Conservation (phyloP, 371 early-diverging fungal genomes). For the Mucor sp. region DNA sequence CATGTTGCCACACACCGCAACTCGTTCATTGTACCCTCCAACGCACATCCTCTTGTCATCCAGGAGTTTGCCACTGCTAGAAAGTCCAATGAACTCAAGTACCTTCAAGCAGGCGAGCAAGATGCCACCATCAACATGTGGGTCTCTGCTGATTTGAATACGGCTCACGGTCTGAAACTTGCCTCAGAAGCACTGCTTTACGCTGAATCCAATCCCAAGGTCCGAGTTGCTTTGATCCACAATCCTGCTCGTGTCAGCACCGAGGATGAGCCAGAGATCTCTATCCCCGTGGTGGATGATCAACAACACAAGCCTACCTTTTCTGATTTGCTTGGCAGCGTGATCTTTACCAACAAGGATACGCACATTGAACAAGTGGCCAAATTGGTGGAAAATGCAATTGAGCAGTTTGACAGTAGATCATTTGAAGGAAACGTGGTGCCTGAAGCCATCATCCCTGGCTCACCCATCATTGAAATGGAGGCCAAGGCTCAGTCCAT, state of each 20-base stretch:
- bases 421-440: neutral
- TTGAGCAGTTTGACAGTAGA: neutral
- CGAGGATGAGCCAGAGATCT: neutral
- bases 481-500: slow-evolving; percentile 12
- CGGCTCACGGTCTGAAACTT: slow-evolving; percentile 48
- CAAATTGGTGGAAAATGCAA: neutral
- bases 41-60: slow-evolving; percentile 55
- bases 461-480: slow-evolving; percentile 38
- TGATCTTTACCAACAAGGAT: slow-evolving; percentile 1
- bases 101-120: slow-evolving; percentile 11
- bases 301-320: neutral
- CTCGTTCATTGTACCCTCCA: slow-evolving; percentile 62
- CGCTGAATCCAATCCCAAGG: slow-evolving; percentile 32
- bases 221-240: slow-evolving; percentile 59
- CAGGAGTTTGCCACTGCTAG: slow-evolving; percentile 14
- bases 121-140: slow-evolving; percentile 41
- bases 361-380: neutral
- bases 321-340: slow-evolving; percentile 12
- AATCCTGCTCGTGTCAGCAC: neutral
- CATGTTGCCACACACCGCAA: slow-evolving; percentile 64
- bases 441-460: slow-evolving; percentile 29
- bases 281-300: neutral
- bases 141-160: slow-evolving; percentile 61
- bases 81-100: slow-evolving; percentile 6
- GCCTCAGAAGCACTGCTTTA: slow-evolving; percentile 49